phyloP scores from a whole-genome alignment of 768 basidiomycete species.

The Leccinum pellstonianum region DNA sequence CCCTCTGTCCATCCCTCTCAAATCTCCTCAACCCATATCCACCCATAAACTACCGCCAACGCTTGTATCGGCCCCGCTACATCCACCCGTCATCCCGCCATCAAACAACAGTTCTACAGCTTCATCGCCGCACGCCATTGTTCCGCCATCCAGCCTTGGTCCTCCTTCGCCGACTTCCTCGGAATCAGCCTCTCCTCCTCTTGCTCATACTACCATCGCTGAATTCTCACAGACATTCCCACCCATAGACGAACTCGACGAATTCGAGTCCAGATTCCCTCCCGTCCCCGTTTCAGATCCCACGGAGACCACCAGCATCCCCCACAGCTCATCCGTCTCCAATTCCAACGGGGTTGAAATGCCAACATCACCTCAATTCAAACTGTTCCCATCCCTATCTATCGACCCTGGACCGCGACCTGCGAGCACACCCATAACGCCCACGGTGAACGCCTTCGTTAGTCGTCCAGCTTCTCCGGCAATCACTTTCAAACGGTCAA shows the following conservation, averaged over 20 bases:
- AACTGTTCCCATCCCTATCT: conserved; percentile 41
- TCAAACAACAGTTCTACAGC: conserved; percentile 33
- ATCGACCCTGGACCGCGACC: conserved; percentile 55
- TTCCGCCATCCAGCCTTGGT: conserved; percentile 68
- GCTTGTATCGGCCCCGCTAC: conserved; percentile 30
- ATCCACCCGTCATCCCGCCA: conserved; percentile 17
- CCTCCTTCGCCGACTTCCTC: conserved; percentile 76
- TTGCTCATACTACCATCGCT: conserved; percentile 40
- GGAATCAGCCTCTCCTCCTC: conserved; percentile 59
- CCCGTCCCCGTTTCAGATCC: conserved; percentile 44
- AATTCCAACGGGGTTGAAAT: conserved; percentile 32
- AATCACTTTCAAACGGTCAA: conserved; percentile 44
- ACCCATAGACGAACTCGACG: conserved; percentile 73
- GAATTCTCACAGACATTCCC: conserved; percentile 72
- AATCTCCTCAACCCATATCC: conserved; percentile 32
- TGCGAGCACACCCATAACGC: conserved; percentile 69
- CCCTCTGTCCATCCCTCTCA: conserved; percentile 23
- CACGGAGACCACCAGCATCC: conserved; percentile 33
- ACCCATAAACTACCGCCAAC: conserved; percentile 42
- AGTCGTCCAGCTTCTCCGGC: conserved; percentile 65
- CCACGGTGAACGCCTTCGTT: conserved; percentile 51
- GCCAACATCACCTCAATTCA: conserved; percentile 31
- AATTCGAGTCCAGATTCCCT: conserved; percentile 48
- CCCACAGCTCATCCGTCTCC: conserved; percentile 19
- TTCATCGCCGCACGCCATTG: conserved; percentile 61